phyloP scores from a whole-genome alignment of 768 basidiomycete species.

The Russula sp. region DNA sequence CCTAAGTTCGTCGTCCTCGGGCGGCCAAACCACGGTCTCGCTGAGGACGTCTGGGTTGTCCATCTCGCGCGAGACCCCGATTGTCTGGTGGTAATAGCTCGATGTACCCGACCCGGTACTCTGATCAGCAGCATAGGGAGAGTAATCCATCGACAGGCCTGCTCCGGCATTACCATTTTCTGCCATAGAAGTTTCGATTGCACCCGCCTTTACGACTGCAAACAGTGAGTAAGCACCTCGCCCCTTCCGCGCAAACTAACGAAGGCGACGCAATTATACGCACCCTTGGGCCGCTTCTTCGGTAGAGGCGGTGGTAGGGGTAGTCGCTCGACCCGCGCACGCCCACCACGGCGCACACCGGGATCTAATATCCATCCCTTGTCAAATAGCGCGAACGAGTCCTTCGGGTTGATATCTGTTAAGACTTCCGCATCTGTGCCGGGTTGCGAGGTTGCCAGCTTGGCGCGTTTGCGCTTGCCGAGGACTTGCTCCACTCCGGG shows the following conservation, averaged over 20 bases:
- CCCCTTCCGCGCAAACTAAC: conserved; percentile 9
- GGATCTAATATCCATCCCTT: conserved; percentile 82
- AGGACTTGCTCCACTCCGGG: conserved; percentile 12
- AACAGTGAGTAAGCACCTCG: neutral
- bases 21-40: neutral
- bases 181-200: neutral
- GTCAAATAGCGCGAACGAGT: conserved; percentile 78
- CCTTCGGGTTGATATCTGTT: conserved; percentile 62
- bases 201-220: conserved; percentile 1
- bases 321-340: conserved; percentile 42
- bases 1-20: neutral
- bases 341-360: conserved; percentile 60
- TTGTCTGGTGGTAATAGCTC: neutral
- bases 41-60: neutral
- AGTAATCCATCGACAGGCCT: neutral
- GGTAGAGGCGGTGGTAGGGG: conserved; percentile 39
- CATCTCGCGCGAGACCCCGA: neutral
- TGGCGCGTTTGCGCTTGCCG: conserved; percentile 21
- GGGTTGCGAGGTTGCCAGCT: conserved; percentile 26
- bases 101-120: neutral
- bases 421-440: conserved; percentile 51
- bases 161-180: neutral
- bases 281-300: conserved; percentile 33
- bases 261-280: conserved; percentile 43
- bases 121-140: neutral